These are phyloP conservation scores for Sporothrix mexicana DNA, from an alignment of 2,329 filamentous ascomycete species.

Conservation along the genomic window DNA sequence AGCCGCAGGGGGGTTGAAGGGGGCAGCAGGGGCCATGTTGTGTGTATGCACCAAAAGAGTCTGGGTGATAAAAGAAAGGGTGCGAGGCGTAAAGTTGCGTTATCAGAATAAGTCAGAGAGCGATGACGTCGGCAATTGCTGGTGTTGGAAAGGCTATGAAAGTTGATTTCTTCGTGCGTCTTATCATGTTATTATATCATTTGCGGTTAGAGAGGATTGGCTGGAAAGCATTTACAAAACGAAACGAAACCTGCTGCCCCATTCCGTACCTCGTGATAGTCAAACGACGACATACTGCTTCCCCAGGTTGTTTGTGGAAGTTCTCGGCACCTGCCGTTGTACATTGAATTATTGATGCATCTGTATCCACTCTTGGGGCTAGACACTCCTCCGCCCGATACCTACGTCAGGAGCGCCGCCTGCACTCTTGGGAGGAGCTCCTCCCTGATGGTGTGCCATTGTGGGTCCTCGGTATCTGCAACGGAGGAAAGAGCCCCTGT, in stretches of 20 bases:
- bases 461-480: background rate
- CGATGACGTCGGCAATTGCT: background rate
- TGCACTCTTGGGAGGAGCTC: constrained; percentile 21
- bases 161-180: background rate
- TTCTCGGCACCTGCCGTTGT: constrained; percentile 12
- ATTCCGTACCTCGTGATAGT: background rate
- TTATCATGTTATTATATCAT: constrained; percentile 24
- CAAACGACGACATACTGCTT: background rate
- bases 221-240: background rate
- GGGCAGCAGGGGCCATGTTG: constrained; percentile 44
- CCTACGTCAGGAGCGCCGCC: background rate
- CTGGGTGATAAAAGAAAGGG: too few species aligned
- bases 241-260: too few species aligned
- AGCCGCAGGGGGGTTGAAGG: constrained; percentile 50
- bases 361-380: background rate
- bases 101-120: background rate
- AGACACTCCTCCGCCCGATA: background rate
- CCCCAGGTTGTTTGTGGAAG: background rate
- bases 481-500: background rate
- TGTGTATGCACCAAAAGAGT: background rate
- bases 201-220: background rate
- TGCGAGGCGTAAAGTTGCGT: background rate
- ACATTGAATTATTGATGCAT: background rate
- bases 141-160: background rate
- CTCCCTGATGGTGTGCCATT: background rate